Conservation (phyloP, 768 basidiomycete species). For the Tylopilus sp. region DNA sequence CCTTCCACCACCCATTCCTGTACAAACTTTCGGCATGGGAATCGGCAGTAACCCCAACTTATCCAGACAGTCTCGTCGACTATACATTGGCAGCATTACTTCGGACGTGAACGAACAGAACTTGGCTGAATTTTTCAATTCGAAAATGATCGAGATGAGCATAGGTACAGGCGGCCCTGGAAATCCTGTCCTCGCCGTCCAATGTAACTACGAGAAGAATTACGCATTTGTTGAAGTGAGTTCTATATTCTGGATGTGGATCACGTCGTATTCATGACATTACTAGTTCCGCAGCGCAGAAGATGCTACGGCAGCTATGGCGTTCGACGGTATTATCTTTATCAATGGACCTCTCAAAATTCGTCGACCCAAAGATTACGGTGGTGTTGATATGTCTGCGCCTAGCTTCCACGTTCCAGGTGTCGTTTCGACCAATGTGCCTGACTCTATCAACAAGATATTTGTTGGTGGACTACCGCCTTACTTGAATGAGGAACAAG, state of each 20-base stretch:
- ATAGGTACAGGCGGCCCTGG: conserved; percentile 82
- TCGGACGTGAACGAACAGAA: conserved; percentile 92
- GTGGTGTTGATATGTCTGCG: conserved; percentile 63
- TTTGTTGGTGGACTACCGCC: conserved; percentile 95
- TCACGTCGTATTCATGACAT: conserved; percentile 6
- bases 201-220: conserved; percentile 98
- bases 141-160: conserved; percentile 90
- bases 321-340: conserved; percentile 96
- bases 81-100: conserved; percentile 97
- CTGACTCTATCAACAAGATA: conserved; percentile 96
- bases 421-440: conserved; percentile 94
- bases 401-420: conserved; percentile 84
- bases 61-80: conserved; percentile 87
- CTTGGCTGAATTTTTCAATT: conserved; percentile 91
- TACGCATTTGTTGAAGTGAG: conserved; percentile 97
- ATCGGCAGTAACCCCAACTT: conserved; percentile 85
- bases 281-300: conserved; percentile 94
- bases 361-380: conserved; percentile 95
- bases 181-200: conserved; percentile 89
- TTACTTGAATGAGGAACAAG: conserved; percentile 97
- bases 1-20: conserved; percentile 78
- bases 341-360: conserved; percentile 95
- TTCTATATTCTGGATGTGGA: conserved; percentile 3
- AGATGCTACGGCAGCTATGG: conserved; percentile 95
- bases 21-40: conserved; percentile 83